phyloP scores from a whole-genome alignment of 768 basidiomycete genomes.

The Ramaria rubella region DNA sequence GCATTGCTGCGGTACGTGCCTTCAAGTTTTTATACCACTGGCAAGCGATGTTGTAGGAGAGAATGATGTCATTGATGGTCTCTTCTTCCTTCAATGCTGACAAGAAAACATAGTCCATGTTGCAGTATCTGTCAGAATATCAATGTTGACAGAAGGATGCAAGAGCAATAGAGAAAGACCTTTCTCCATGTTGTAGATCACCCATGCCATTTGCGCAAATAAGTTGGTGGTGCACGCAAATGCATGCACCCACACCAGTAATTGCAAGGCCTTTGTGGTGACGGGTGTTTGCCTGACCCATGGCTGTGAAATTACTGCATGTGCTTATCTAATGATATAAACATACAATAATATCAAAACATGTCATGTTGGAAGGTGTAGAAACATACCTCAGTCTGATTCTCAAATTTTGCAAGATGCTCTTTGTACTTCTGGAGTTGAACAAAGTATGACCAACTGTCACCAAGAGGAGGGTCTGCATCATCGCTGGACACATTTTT shows the following conservation, averaged over 20 bases:
- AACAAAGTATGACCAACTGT: conserved; percentile 23
- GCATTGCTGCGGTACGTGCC: conserved; percentile 15
- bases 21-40: conserved; percentile 23
- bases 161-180: conserved; percentile 16
- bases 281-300: conserved; percentile 6
- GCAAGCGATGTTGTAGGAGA: conserved; percentile 30
- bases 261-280: conserved; percentile 19
- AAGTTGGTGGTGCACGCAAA: conserved; percentile 25
- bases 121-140: conserved; percentile 18
- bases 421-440: conserved; percentile 11
- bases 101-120: conserved; percentile 27
- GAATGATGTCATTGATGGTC: not conserved
- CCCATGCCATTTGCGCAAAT: conserved; percentile 25
- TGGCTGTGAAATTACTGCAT: not conserved
- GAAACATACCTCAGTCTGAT: not conserved
- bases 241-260: conserved; percentile 24
- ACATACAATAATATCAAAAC: not conserved
- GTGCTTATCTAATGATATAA: not conserved
- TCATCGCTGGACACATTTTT: conserved; percentile 19
- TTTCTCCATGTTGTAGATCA: conserved; percentile 29
- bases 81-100: conserved; percentile 12
- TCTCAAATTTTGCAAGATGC: not conserved
- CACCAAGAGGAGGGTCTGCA: conserved; percentile 14
- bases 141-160: not conserved
- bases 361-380: not conserved